Evolutionary conservation across 805 yeast species (phyloP).

Genomic region (Soucietia sequanensis): DNA sequence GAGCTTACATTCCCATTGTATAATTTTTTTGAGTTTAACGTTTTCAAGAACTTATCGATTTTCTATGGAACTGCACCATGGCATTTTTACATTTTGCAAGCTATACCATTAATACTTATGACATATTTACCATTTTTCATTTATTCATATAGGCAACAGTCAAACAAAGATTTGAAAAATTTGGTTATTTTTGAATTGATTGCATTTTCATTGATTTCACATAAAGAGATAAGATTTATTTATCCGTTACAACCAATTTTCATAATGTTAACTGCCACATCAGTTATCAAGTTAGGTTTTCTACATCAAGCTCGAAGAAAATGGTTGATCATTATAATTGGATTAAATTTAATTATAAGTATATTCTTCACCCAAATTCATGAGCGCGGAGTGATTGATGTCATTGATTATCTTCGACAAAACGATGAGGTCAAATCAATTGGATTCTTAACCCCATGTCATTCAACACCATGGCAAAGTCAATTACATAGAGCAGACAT

Average conservation of each 20-base stretch:
- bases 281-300: slow-evolving; percentile 15
- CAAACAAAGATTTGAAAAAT: slow-evolving; percentile 16
- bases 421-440: slow-evolving; percentile 45
- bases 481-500: slow-evolving; percentile 61
- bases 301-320: too few relatives aligned
- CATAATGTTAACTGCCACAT: slow-evolving; percentile 49
- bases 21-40: slow-evolving; percentile 75
- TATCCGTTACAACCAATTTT: slow-evolving; percentile 81
- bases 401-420: slow-evolving; percentile 51
- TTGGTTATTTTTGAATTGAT: slow-evolving; percentile 42
- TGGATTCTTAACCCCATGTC: slow-evolving; percentile 93
- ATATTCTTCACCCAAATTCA: slow-evolving; percentile 62
- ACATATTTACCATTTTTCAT: slow-evolving; percentile 63
- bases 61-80: slow-evolving; percentile 86
- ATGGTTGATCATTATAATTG: too few relatives aligned
- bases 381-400: slow-evolving; percentile 82
- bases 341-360: slow-evolving; percentile 42
- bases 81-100: slow-evolving; percentile 83
- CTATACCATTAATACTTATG: slow-evolving; percentile 72
- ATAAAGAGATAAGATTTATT: slow-evolving; percentile 89
- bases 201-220: slow-evolving; percentile 65
- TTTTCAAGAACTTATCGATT: slow-evolving; percentile 65
- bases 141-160: slow-evolving; percentile 9
- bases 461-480: slow-evolving; percentile 94
- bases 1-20: slow-evolving; percentile 57